Conservation (phyloP, 306 rosid genomes). For the Coriaria nepalensis region DNA sequence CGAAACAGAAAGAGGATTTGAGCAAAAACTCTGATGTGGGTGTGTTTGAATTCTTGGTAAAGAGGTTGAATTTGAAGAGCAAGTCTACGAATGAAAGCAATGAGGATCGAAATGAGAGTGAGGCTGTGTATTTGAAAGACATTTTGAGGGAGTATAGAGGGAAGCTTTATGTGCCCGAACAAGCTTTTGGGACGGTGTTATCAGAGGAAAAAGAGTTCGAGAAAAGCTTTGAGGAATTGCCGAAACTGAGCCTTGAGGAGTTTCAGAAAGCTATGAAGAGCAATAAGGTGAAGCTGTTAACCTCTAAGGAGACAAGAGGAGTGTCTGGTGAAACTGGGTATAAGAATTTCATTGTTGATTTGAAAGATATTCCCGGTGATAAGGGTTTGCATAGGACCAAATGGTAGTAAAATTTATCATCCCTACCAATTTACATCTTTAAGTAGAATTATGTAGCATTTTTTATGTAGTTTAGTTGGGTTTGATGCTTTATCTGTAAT, state of each 20-base stretch:
- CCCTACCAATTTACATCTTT: no score
- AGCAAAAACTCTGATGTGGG: constrained; percentile 26
- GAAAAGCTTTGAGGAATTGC: constrained; percentile 34
- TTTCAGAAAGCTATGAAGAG: constrained; percentile 48
- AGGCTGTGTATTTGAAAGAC: constrained; percentile 62
- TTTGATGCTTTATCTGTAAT: constrained; percentile 9
- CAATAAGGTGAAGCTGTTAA: constrained; percentile 51
- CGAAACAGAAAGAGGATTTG: constrained; percentile 51
- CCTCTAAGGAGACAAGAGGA: constrained; percentile 44
- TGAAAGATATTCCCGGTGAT: constrained; percentile 81
- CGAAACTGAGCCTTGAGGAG: constrained; percentile 60
- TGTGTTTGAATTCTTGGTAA: constrained; percentile 23
- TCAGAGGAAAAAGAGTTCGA: constrained; percentile 73
- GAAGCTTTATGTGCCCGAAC: constrained; percentile 93
- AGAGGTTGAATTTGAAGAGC: constrained; percentile 30
- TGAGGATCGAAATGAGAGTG: constrained; percentile 26
- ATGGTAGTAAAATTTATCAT: constrained; percentile 32
- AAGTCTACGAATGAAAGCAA: constrained; percentile 19
- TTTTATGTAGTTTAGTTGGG: constrained; percentile 2
- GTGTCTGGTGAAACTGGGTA: constrained; percentile 15
- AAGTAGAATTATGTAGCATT: no score
- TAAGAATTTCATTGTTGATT: constrained; percentile 51
- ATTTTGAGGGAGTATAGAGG: constrained; percentile 81
- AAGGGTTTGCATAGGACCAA: constrained; percentile 77
- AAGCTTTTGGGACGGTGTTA: constrained; percentile 39